Evolutionary conservation across 805 yeast genomes (phyloP).

Genomic region (Ogataea nitratoaversa): DNA sequence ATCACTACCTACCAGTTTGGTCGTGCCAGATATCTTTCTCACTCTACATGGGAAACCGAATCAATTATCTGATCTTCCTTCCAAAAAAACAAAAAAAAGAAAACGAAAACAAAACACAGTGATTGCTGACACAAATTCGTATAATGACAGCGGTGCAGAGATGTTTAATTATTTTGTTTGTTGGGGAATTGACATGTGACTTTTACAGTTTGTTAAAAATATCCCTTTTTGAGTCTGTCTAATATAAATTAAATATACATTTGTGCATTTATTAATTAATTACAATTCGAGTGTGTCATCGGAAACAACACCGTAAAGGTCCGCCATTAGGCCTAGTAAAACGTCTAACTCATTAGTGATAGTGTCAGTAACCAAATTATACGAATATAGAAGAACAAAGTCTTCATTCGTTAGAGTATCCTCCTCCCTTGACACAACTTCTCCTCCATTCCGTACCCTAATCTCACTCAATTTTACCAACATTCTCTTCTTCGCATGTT

Average conservation of each 20-base stretch:
- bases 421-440: slow-evolving; percentile 30
- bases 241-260: no score
- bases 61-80: no score
- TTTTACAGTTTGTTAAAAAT: background rate
- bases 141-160: background rate
- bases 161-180: background rate
- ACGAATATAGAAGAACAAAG: slow-evolving; percentile 72
- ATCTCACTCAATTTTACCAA: slow-evolving; percentile 60
- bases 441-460: slow-evolving; percentile 33
- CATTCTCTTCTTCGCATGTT: slow-evolving; percentile 67
- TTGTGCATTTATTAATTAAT: slow-evolving; percentile 4
- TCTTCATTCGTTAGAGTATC: slow-evolving; percentile 51
- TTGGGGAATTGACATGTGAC: background rate
- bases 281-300: slow-evolving; percentile 55
- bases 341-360: slow-evolving; percentile 61
- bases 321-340: slow-evolving; percentile 50
- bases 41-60: no score
- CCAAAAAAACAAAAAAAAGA: no score
- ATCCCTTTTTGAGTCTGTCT: background rate
- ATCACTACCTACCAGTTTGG: no score
- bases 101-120: no score
- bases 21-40: no score
- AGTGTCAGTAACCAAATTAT: slow-evolving; percentile 65
- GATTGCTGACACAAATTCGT: no score
- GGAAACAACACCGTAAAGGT: slow-evolving; percentile 60